Percentiles rank a stretch among this genome's conserved stretches.
Conservation (phyloP, 345 rosid genomes). For the Euclidium syriacum region DNA sequence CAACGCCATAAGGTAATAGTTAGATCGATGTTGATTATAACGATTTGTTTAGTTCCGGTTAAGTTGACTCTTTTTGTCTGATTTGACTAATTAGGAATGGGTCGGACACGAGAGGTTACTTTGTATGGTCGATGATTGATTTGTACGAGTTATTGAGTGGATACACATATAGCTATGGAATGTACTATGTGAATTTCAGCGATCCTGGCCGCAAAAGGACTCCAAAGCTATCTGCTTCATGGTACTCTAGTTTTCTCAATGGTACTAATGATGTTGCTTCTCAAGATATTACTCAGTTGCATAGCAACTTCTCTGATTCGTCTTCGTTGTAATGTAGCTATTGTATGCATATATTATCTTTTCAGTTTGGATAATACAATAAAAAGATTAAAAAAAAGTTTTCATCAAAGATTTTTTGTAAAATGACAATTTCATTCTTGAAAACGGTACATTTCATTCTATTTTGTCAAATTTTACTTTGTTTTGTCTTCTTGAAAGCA, state of each 20-base stretch:
- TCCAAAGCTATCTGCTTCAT: conserved; percentile 46
- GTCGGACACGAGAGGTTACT: conserved; percentile 47
- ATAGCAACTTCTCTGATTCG: not conserved
- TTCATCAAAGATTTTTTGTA: not conserved
- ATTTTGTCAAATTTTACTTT: not conserved
- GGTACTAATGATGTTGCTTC: conserved; percentile 22
- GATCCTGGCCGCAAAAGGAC: conserved; percentile 38
- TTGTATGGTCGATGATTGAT: conserved; percentile 48
- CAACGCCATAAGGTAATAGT: conserved; percentile 36
- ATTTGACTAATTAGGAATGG: conserved; percentile 35
- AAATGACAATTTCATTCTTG: conserved; percentile 25
- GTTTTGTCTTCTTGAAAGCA: not conserved
- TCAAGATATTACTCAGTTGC: not conserved
- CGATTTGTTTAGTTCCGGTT: not conserved
- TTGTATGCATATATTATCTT: not conserved
- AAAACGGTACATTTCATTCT: conserved; percentile 30
- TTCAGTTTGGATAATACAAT: no score
- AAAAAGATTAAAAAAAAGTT: no score
- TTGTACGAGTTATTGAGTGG: conserved; percentile 36
- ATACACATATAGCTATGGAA: conserved; percentile 24
- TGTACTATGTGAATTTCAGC: conserved; percentile 41
- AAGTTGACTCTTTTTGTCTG: not conserved
- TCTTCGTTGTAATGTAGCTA: conserved; percentile 7
- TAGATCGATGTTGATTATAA: no score
- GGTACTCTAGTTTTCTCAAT: conserved; percentile 46